Evolutionary conservation across 768 basidiomycete genomes (phyloP), one percentile per base, ranked within the genome.

Genomic region (Boletus sensibilis): DNA sequence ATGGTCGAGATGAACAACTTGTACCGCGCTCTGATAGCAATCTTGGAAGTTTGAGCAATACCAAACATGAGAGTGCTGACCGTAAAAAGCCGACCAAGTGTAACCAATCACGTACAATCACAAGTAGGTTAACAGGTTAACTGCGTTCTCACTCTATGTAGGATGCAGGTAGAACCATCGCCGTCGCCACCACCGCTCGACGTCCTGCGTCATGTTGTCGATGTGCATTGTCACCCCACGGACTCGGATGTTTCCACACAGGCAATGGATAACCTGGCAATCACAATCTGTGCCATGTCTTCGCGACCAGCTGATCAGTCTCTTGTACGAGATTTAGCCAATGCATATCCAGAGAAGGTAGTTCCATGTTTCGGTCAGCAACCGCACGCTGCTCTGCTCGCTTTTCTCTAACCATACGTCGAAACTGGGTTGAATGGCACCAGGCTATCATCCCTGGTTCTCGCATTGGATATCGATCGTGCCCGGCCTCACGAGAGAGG

Each of bases 401-500:
- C 50, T 41, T 59, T 59, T 56, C 39, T 53, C 46, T 66, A 27
- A 52, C 21, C 53, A 46, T 38, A 16, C 23, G 52, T 52, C 51
- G 35, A 57, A 45, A 63, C 44, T 40, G 50, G 48, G 52, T 52
- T 34, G 43, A 53, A 52, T 33, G 45, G 21, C 21, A 47, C n/a
- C 64, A 94, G 92, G 95, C 43, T 86, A 93, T 65, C 96, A 98
- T 68, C 96, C 96, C 2, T 98, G 96, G 96, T 95, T 91, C 72
- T 80, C 87, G 3, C 85, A 97, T 70, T 79, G 79, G 59, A 91
- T 97, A 64, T 80, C 88, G 31, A 64, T 81, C 52, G 68, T 62
- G 46, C 65, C 71, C 14, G 60, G 42, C 10, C 56, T 70, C 29
- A 76, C 81, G 21, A 94, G 88, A 67, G 81, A 83, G 60, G 76